Conservation (phyloP, 495 filamentous ascomycete species). For the Extremus antarcticus region DNA sequence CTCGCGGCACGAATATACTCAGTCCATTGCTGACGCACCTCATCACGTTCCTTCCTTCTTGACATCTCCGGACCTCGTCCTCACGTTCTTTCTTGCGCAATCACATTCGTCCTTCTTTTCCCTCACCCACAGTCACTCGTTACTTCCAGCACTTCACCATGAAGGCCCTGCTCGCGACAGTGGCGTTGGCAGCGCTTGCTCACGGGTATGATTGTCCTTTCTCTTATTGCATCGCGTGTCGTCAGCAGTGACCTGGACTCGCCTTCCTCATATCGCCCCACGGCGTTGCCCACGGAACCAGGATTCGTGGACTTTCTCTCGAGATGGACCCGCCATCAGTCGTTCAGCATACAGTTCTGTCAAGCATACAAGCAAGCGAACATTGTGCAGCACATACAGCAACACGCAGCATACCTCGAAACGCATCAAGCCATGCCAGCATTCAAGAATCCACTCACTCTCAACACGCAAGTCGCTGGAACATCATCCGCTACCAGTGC, state of each 20-base stretch:
- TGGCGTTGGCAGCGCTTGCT: background rate
- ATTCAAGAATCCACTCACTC: background rate
- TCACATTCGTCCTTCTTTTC: background rate
- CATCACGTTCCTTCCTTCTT: background rate
- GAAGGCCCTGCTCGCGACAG: background rate
- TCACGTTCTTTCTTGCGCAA: background rate
- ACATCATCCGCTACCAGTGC: background rate
- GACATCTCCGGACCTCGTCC: background rate
- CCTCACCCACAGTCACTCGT: constrained; percentile 11
- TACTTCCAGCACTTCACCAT: constrained; percentile 1
- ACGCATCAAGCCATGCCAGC: background rate
- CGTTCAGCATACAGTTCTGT: background rate
- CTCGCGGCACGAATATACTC: too few species aligned
- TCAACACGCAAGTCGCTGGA: too few species aligned
- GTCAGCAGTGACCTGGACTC: background rate
- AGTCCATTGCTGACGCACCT: background rate
- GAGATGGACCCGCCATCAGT: background rate
- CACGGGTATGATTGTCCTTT: background rate
- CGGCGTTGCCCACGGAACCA: background rate
- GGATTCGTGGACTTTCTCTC: background rate
- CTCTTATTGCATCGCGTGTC: background rate
- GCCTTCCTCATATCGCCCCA: background rate
- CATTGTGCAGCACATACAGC: background rate
- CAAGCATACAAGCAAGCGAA: background rate
- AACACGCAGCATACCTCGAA: background rate